Percentiles rank a stretch among this genome's conserved stretches.
These are phyloP conservation scores for Vanilla planifolia DNA, from an alignment of 106 monocot species.

Conservation along the genomic window DNA sequence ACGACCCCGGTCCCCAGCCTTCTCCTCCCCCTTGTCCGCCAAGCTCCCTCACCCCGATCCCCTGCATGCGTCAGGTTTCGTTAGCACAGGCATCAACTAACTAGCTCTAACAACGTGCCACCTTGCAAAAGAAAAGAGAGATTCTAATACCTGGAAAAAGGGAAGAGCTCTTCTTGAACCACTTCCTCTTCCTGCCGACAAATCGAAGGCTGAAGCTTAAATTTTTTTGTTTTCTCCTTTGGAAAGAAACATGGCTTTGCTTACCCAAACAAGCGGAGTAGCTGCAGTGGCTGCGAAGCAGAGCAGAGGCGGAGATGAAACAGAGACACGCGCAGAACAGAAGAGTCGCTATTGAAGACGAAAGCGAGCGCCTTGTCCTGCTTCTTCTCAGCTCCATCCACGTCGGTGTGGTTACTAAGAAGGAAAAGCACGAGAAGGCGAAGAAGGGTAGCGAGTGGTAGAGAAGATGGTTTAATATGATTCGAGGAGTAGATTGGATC, in stretches of 20 bases:
- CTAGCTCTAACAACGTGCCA: not conserved
- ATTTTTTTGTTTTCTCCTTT: not conserved
- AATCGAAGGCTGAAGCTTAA: not conserved
- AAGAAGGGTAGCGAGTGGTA: no score
- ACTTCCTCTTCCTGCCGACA: not conserved
- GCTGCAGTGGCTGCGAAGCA: not conserved
- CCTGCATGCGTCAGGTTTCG: not conserved
- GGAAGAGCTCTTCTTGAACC: not conserved
- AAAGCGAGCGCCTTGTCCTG: not conserved
- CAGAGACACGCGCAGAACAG: slow-evolving; percentile 5
- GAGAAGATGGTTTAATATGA: no score
- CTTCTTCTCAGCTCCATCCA: not conserved
- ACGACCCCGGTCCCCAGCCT: slow-evolving; percentile 38
- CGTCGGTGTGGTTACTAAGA: no score
- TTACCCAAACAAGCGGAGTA: not conserved
- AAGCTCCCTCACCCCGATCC: not conserved
- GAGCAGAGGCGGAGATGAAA: not conserved
- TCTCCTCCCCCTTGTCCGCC: not conserved
- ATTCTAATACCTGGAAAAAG: not conserved
- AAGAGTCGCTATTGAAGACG: not conserved
- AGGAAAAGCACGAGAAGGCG: no score
- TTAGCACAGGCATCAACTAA: no score
- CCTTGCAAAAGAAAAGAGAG: not conserved
- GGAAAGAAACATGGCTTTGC: not conserved
- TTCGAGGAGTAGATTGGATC: no score